Evolutionary conservation across 179 eudicot genomes (phyloP), one percentile per base, ranked within the genome.

Genomic region (Gypsophila paniculata): DNA sequence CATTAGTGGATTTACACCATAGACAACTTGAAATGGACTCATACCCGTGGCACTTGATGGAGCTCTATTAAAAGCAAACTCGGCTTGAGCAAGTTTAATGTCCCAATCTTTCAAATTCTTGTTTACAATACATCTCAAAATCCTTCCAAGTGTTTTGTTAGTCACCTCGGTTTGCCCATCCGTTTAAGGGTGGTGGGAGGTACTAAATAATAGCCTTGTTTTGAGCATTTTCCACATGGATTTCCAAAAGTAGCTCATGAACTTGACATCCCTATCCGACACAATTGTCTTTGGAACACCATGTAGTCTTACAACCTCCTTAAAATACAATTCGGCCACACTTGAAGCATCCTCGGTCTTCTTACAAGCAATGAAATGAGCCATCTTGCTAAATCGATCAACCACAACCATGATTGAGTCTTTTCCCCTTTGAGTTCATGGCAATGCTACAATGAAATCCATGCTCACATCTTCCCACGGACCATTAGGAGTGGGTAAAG

Each of bases 381-480:
- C 8, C 46, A 42, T 42, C 8, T 42, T 42, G 46, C 46, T 42
- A 6, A 42, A 42, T 6, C 38, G 12, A 6, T 25, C 3, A 61
- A 61, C 19, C 0, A 61, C 65, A 6, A 61, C 65, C 65, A 61
- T 61, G 18, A 61, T 29, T 1, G 39, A 25, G n/a, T 61, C 65
- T 1, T 25, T 61, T 13, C 39, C n/a, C 3, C 65, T 61, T 14
- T 61, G 65, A 29, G 65, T 61, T 29, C 65, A 9, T 25, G 65
- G 39, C 3, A 25, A 32, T 26, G 65, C 65, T 11, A 29, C 18
- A 11, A 61, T 61, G 39, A 61, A 61, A 61, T 61, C 65, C 39
- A 61, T 11, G 39, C 65, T 61, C 1, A 61, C n/a, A 13, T 61
- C 65, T 29, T 61, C 42, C 65, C 65, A 61, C 1, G 18, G 65